These are phyloP conservation scores for Aureobasidium melanogenum DNA, from an alignment of 2,329 filamentous ascomycete species.

Conservation along the genomic window DNA sequence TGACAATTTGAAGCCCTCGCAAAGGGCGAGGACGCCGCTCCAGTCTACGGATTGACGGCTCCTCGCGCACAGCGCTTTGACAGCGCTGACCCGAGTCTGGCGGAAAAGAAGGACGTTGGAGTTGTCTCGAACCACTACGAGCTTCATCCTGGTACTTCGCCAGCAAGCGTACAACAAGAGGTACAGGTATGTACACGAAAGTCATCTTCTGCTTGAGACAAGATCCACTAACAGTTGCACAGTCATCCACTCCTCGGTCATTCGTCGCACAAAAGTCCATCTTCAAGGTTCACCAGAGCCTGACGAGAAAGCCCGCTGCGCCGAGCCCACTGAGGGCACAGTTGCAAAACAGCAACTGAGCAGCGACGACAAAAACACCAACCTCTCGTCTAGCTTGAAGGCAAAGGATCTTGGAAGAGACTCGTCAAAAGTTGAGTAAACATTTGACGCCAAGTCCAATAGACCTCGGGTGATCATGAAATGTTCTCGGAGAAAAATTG, in stretches of 20 bases:
- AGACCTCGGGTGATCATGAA: not conserved
- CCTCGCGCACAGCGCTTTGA: conserved; percentile 34
- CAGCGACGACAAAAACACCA: not conserved
- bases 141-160: conserved; percentile 6
- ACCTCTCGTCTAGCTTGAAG: conserved; percentile 10
- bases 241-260: conserved; percentile 13
- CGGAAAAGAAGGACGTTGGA: conserved; percentile 11
- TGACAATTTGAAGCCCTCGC: conserved; percentile 52
- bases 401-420: not conserved
- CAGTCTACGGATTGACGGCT: conserved; percentile 47
- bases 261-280: conserved; percentile 8
- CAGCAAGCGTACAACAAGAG: conserved; percentile 12
- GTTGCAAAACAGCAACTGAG: conserved; percentile 9
- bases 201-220: not conserved
- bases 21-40: conserved; percentile 74
- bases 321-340: conserved; percentile 12
- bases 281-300: conserved; percentile 5
- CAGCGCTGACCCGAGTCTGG: conserved; percentile 11
- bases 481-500: not conserved
- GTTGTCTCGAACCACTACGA: conserved; percentile 9
- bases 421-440: not conserved
- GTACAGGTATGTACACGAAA: not conserved
- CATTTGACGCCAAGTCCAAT: not conserved
- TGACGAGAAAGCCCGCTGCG: conserved; percentile 13
- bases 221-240: not conserved